Evolutionary conservation across 2,329 filamentous ascomycete genomes (phyloP).

Genomic region (Pseudocercospora macadamiae): DNA sequence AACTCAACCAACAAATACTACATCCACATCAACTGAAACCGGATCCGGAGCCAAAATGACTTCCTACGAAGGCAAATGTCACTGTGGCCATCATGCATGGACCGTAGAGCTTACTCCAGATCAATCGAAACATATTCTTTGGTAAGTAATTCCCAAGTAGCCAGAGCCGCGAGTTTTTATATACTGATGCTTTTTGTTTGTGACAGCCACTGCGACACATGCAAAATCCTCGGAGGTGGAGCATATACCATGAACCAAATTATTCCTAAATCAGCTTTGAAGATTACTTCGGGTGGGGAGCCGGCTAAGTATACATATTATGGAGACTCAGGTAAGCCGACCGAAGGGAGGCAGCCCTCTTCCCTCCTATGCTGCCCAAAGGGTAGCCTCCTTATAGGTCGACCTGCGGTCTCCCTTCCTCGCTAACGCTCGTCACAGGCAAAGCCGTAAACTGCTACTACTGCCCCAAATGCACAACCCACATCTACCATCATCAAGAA

Average conservation of each 20-base stretch:
- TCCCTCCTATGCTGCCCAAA: too few species aligned
- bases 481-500: slow-evolving; percentile 60
- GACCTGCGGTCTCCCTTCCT: too few species aligned
- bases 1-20: neutral
- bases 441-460: slow-evolving; percentile 60
- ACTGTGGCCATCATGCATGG: slow-evolving; percentile 59
- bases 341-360: too few species aligned
- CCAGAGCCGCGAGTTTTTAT: too few species aligned
- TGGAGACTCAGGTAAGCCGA: slow-evolving; percentile 52
- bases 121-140: slow-evolving; percentile 50
- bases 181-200: too few species aligned
- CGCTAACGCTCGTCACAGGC: neutral
- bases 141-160: slow-evolving; percentile 34
- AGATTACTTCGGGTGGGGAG: slow-evolving; percentile 55
- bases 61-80: slow-evolving; percentile 55
- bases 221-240: slow-evolving; percentile 56
- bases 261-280: slow-evolving; percentile 53
- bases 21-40: slow-evolving; percentile 13
- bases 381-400: too few species aligned
- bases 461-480: slow-evolving; percentile 59
- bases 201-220: slow-evolving; percentile 61
- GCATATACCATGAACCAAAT: slow-evolving; percentile 60
- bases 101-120: slow-evolving; percentile 53
- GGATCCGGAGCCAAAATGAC: slow-evolving; percentile 41
- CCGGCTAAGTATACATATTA: slow-evolving; percentile 59